Base-by-base conservation (phyloP, 2,329 filamentous ascomycete species). In the Emergomyces orientalis region DNA sequence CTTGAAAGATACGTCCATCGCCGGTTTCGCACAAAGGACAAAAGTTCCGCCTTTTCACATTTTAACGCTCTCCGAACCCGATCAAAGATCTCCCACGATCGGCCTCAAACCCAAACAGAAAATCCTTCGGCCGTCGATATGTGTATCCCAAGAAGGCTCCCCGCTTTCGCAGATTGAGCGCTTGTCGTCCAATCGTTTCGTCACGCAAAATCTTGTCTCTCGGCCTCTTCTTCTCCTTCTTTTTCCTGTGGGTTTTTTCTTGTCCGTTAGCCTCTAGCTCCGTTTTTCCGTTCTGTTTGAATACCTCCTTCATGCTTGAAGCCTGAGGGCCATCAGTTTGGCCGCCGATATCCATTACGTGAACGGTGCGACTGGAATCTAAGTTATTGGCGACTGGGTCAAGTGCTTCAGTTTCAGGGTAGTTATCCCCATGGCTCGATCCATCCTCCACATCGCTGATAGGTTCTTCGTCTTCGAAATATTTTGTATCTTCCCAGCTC, bases 141-240 rank as follows among this genome's bases (percentile, higher is more conserved):
- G 89, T 90, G 73, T 99, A 99, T 0, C 93, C 93, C 65, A 95
- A 76, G 74, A 97, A 97, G 0, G 91, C 91, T 32, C 84, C 88
- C 72, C 83, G 84, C 76, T 93, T 96, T 64, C 94, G 84, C 66
- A 94, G 82, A 67, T 90, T 86, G 74, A 97, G 78, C n/a, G 88
- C 91, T 19, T 81, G 79, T 49, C 80, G 81, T 49, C 85, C 87
- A 7, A 88, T 82, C 9, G 79, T 76, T 32, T 81, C 82, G 73
- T 97, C 93, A 52, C 93, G 82, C 34, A 97, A 78, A 63, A 97
- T 76, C 69, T 88, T 88, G 74, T 99, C 94, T n/a, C 92, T 82
- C 0, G 93, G 86, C 65, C 92, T 78, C 74, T 90, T 94, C 72
- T 83, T 87, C 71, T 92, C 88, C 70, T 86, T 88, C 59, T 77